These are phyloP conservation scores for Canavalia ensiformis DNA, from an alignment of 306 rosid species.

Conservation along the genomic window DNA sequence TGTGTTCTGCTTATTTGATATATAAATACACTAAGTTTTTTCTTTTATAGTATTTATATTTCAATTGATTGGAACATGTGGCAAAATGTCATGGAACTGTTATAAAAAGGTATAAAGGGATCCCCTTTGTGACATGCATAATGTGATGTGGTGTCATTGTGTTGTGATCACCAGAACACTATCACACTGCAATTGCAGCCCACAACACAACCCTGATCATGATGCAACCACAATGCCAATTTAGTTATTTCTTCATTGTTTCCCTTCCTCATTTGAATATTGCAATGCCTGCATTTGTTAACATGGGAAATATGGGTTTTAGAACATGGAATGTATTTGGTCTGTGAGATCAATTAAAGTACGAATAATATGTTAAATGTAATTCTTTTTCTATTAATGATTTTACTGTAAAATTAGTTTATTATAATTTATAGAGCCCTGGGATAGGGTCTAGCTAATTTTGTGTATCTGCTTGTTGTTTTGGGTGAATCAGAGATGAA, in stretches of 20 bases:
- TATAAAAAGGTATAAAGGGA: neutral
- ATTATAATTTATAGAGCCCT: neutral
- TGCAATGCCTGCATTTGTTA: neutral
- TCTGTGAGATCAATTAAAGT: conserved; percentile 21
- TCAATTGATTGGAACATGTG: neutral
- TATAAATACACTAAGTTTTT: neutral
- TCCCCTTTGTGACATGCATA: neutral
- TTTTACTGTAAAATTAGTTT: neutral
- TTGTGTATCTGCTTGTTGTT: neutral
- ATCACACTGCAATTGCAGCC: neutral
- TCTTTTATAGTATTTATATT: neutral
- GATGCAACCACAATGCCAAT: neutral
- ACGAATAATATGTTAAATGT: neutral
- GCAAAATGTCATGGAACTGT: neutral
- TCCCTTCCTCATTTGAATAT: neutral
- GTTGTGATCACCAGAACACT: neutral
- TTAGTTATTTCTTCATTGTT: neutral
- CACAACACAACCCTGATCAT: neutral
- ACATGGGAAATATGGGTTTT: neutral
- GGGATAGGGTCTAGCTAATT: neutral
- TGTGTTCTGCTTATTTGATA: neutral
- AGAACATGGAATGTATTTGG: neutral
- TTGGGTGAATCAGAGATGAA: neutral
- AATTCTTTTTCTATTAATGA: neutral
- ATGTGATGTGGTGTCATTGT: neutral